Evolutionary conservation across 441 rosid species (phyloP).

Genomic region (Kokia cookei): DNA sequence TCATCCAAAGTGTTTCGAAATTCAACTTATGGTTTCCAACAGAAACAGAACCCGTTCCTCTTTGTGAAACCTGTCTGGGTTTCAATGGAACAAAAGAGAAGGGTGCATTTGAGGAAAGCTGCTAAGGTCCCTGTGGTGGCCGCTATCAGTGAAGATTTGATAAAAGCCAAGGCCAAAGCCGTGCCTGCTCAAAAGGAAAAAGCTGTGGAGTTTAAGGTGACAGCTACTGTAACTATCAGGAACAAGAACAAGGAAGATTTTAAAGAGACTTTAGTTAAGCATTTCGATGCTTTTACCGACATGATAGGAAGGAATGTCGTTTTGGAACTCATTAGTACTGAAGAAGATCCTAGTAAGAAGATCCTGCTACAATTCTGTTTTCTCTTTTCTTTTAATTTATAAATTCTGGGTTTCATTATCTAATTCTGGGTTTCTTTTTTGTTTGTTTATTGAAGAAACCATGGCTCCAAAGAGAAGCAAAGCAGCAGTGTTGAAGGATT

Average conservation of each 20-base stretch:
- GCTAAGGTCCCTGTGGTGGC: conserved; percentile 32
- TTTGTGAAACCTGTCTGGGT: conserved; percentile 25
- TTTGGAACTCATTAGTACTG: conserved; percentile 72
- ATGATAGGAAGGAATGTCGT: conserved; percentile 74
- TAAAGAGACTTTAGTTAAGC: conserved; percentile 60
- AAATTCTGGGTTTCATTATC: background rate
- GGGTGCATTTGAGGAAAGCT: conserved; percentile 10
- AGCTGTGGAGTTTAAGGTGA: conserved; percentile 57
- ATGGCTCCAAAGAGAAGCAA: conserved; percentile 72
- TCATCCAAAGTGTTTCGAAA: conserved; percentile 28
- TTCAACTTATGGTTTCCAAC: background rate
- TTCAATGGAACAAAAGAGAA: conserved; percentile 20
- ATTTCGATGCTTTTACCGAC: conserved; percentile 65
- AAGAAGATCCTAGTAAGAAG: conserved; percentile 77
- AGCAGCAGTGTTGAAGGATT: conserved; percentile 60
- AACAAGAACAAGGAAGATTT: conserved; percentile 78
- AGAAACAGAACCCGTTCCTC: conserved; percentile 21
- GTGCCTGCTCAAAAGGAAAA: conserved; percentile 22
- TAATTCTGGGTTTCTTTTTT: background rate
- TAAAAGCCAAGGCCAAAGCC: conserved; percentile 32
- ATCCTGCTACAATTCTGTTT: background rate
- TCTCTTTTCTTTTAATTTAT: background rate
- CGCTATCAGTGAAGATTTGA: conserved; percentile 71
- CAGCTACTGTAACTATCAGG: conserved; percentile 68
- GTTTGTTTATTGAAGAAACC: conserved; percentile 35